Percentiles rank a stretch among this genome's conserved stretches.
Conservation (phyloP, 495 filamentous ascomycete genomes). For the Aspergillus campestris region DNA sequence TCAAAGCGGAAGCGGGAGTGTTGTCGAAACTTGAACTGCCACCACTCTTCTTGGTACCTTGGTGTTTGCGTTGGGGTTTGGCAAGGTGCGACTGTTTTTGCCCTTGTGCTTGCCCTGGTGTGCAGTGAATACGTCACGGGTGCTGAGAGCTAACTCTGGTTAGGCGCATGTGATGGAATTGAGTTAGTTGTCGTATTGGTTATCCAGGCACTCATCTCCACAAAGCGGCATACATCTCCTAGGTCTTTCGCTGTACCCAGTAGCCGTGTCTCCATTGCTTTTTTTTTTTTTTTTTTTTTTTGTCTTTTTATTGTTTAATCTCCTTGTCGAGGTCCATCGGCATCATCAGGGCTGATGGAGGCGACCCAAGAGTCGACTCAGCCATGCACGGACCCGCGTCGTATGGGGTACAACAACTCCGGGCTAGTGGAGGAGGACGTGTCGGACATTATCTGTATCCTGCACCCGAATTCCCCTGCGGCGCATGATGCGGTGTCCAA, state of each 20-base stretch:
- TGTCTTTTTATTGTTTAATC: constrained; percentile 2
- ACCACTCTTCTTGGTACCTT: no score
- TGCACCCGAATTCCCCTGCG: constrained; percentile 66
- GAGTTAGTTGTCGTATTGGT: constrained; percentile 11
- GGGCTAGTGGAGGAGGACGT: constrained; percentile 72
- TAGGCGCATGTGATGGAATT: constrained; percentile 10
- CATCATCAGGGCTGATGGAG: constrained; percentile 25
- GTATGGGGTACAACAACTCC: constrained; percentile 65
- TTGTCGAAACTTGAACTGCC: no score
- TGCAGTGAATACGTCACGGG: no score
- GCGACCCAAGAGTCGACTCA: constrained; percentile 70
- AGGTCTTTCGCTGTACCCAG: neutral
- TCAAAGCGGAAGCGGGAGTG: no score
- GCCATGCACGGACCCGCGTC: constrained; percentile 68
- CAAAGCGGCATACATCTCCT: neutral
- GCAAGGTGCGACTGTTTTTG: no score
- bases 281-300: constrained; percentile 2
- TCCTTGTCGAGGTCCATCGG: constrained; percentile 8
- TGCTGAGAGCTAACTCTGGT: constrained; percentile 7
- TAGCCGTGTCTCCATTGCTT: constrained; percentile 3
- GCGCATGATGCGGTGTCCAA: constrained; percentile 59
- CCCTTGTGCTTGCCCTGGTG: no score
- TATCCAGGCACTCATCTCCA: constrained; percentile 7
- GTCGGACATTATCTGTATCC: constrained; percentile 79
- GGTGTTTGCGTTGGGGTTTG: no score